A percentile compares a stretch with the other conserved stretches of the same genome.
These are phyloP conservation scores for Tanacetum coccineum DNA, from an alignment of 129 eudicot species.

Conservation along the genomic window DNA sequence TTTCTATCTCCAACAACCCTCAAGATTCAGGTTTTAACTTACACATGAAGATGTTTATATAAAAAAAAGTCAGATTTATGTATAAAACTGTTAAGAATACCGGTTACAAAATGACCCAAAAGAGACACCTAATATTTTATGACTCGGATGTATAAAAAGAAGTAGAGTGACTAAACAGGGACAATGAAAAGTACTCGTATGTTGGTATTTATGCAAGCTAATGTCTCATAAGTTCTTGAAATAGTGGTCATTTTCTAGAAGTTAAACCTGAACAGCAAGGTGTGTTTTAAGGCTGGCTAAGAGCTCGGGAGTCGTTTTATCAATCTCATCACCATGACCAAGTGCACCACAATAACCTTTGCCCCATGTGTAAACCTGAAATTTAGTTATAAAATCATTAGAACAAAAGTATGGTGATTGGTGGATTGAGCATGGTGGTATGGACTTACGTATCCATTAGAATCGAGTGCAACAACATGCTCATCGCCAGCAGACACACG, in stretches of 20 bases:
- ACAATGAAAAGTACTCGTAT: too few relatives aligned
- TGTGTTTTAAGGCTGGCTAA: conserved; percentile 51
- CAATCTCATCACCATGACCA: conserved; percentile 92
- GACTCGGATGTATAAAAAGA: too few relatives aligned
- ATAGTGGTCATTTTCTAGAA: neutral
- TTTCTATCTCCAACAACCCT: too few relatives aligned
- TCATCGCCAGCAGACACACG: conserved; percentile 86
- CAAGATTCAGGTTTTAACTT: too few relatives aligned
- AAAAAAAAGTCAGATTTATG: too few relatives aligned
- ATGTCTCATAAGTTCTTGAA: neutral
- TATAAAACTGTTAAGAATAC: too few relatives aligned
- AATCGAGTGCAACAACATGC: conserved; percentile 94
- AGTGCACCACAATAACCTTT: conserved; percentile 96
- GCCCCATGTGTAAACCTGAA: conserved; percentile 93
- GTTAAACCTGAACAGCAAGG: conserved; percentile 73
- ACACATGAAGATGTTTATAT: too few relatives aligned
- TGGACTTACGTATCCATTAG: conserved; percentile 64
- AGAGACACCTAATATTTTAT: too few relatives aligned
- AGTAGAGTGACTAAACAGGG: too few relatives aligned
- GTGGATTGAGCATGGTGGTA: neutral
- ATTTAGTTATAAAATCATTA: neutral
- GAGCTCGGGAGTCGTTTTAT: conserved; percentile 66
- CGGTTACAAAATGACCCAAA: too few relatives aligned
- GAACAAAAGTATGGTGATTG: neutral
- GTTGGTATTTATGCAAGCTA: neutral